A percentile compares a stretch with the other conserved stretches of the same genome.
These are phyloP conservation scores for Ogataea nakhonphanomensis DNA, from an alignment of 805 yeast species.

Conservation along the genomic window DNA sequence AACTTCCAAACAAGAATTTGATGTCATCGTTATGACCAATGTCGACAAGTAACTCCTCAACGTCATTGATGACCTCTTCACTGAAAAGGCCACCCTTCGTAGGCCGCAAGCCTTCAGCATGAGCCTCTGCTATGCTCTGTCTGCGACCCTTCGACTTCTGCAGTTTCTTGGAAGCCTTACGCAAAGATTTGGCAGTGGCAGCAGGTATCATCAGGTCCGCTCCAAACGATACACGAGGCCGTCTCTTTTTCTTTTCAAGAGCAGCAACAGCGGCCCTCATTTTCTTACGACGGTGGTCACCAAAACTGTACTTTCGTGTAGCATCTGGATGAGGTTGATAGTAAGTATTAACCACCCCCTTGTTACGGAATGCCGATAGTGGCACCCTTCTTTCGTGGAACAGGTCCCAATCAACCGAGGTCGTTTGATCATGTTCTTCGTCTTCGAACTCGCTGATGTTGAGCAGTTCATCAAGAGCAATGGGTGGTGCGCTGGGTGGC, in stretches of 20 bases:
- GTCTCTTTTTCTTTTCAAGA: conserved; percentile 26
- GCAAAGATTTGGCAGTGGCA: conserved; percentile 16
- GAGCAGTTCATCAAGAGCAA: conserved; percentile 69
- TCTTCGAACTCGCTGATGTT: conserved; percentile 87
- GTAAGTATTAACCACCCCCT: conserved; percentile 42
- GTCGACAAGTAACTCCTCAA: conserved; percentile 65
- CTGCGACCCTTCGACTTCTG: conserved; percentile 44
- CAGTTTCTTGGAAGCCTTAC: conserved; percentile 22
- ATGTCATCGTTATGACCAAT: conserved; percentile 41
- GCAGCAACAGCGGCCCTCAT: conserved; percentile 15
- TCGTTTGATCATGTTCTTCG: conserved; percentile 50
- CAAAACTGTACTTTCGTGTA: conserved; percentile 26
- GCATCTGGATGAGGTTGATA: conserved; percentile 18
- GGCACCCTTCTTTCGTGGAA: conserved; percentile 57
- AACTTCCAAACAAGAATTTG: conserved; percentile 34
- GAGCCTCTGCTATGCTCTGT: conserved; percentile 71
- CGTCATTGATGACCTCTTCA: conserved; percentile 69
- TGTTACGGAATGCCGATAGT: conserved; percentile 85
- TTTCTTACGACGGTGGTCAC: conserved; percentile 17
- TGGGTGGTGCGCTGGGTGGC: conserved; percentile 18
- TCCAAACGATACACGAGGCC: conserved; percentile 25
- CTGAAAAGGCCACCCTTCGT: conserved; percentile 76
- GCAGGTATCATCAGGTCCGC: conserved; percentile 25
- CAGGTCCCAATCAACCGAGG: conserved; percentile 24
- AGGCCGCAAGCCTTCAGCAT: conserved; percentile 68